Conservation (phyloP, 2,329 filamentous ascomycete genomes). For the Leptodontidium sp. region DNA sequence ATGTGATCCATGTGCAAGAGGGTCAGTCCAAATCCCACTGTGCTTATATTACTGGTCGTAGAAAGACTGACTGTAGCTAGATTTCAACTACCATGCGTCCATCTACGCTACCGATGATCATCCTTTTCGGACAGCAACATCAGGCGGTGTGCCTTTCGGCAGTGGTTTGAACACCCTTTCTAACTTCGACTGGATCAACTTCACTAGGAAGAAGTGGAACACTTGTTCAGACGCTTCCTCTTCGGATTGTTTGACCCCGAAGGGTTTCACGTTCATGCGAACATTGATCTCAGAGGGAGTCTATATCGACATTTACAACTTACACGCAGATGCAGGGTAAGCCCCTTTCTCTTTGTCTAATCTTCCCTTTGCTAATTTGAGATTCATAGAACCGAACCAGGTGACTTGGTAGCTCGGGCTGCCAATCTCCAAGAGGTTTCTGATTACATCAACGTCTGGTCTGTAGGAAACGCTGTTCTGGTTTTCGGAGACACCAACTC, state of each 20-base stretch:
- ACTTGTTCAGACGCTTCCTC: conserved; percentile 63
- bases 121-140: conserved; percentile 67
- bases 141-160: conserved; percentile 69
- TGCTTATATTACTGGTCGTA: too few species aligned
- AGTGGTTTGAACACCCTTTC: conserved; percentile 71
- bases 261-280: conserved; percentile 75
- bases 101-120: conserved; percentile 69
- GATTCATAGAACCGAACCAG: conserved; percentile 50
- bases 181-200: conserved; percentile 64
- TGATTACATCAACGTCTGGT: conserved; percentile 63
- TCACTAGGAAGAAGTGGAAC: conserved; percentile 65
- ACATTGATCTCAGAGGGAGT: conserved; percentile 59
- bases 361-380: conserved; percentile 29
- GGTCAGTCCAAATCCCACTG: conserved; percentile 32
- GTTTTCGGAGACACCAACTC: conserved; percentile 72
- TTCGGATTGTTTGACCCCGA: conserved; percentile 71
- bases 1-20: conserved; percentile 72
- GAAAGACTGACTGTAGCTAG: background rate
- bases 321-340: conserved; percentile 71
- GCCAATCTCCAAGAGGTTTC: conserved; percentile 67
- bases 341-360: background rate
- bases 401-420: conserved; percentile 63
- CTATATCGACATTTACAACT: conserved; percentile 70
- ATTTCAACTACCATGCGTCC: conserved; percentile 73
- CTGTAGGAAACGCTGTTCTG: conserved; percentile 66